Evolutionary conservation across 495 filamentous ascomycete species (phyloP), one percentile per base, ranked within the genome.

Genomic region (Trichoderma reesei): DNA sequence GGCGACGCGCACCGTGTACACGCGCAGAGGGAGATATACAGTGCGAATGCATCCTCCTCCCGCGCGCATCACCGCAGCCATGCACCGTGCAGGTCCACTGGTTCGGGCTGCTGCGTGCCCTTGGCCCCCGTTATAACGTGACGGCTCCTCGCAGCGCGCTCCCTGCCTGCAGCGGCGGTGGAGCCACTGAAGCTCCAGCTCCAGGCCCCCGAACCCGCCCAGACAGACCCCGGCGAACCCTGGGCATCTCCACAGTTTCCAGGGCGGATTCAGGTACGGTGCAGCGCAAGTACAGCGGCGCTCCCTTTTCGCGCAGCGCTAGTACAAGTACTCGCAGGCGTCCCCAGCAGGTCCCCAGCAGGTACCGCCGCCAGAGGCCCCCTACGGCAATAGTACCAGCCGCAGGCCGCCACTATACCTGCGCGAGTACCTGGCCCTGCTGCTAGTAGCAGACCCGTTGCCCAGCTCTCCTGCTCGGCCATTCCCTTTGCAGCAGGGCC

Each of bases 261-360:
- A 56, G 51, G 51, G 51, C 51, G 20, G 14, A 11, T 56, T 56
- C 51, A 56, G 51, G 51, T 56, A 56, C 51, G 51, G 51, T 56
- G 51, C 51, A 13, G 8, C 51, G 18, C 26, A 56, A 56, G 51
- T 56, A 56, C 44, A 18, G 9, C 51, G 26, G 51, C 51, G 51
- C 51, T 56, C 51, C 51, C 51, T 56, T 56, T 56, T 56, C 51
- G 18, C 51, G 51, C 44, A 48, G 44, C 44, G 20, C 44, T 48
- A 48, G 44, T 48, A 48, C 44, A 48, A 48, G 51, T 56, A 56
- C 51, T 56, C 34, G 51, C 31, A 56, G 9, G 51, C 34, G 34
- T 48, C 26, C 26, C 26, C 26, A 1, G 26, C 26, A 26, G 26
- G 26, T 26, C 26, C 26, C 26, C 26, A 26, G 26, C 26, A 39